These are phyloP conservation scores for Phytophthora kernoviae DNA, from an alignment of 352 stramenopile genomes.

Conservation along the genomic window DNA sequence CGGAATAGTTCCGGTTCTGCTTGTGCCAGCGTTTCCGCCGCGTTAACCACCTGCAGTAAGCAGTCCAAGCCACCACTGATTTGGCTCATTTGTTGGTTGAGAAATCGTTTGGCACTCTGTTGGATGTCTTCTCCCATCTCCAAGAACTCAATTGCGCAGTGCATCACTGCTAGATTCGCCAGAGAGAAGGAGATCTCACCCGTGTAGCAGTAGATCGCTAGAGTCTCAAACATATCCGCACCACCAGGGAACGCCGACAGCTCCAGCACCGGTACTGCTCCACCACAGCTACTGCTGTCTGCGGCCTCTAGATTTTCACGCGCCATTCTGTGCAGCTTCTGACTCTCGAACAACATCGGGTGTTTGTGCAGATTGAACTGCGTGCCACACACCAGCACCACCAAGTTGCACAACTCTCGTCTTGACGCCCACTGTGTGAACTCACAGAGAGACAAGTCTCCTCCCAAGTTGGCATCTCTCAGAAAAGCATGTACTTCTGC, in stretches of 20 bases:
- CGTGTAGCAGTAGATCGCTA: constrained; percentile 76
- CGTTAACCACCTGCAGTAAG: constrained; percentile 24
- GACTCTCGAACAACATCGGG: constrained; percentile 63
- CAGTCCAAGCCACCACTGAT: constrained; percentile 9
- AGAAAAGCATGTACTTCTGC: constrained; percentile 39
- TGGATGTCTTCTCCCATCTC: constrained; percentile 51
- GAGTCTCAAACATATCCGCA: constrained; percentile 60
- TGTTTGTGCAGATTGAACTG: constrained; percentile 82
- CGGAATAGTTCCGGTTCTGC: constrained; percentile 29
- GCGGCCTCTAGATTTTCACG: constrained; percentile 28
- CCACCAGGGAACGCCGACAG: constrained; percentile 56
- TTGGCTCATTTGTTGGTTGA: constrained; percentile 26
- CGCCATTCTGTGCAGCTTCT: constrained; percentile 46
- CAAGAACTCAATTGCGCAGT: constrained; percentile 45
- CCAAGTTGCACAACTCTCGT: constrained; percentile 55
- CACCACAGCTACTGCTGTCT: constrained; percentile 7
- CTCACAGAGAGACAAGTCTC: constrained; percentile 56
- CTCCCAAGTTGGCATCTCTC: constrained; percentile 30
- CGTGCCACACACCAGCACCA: constrained; percentile 59
- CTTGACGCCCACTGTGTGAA: constrained; percentile 54
- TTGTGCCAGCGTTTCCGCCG: constrained; percentile 25
- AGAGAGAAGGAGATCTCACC: constrained; percentile 46
- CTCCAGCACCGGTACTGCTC: constrained; percentile 44
- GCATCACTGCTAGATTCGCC: constrained; percentile 34
- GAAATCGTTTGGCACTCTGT: constrained; percentile 31